phyloP scores from a whole-genome alignment of 2,329 filamentous ascomycete species.

The Nemania sp. region DNA sequence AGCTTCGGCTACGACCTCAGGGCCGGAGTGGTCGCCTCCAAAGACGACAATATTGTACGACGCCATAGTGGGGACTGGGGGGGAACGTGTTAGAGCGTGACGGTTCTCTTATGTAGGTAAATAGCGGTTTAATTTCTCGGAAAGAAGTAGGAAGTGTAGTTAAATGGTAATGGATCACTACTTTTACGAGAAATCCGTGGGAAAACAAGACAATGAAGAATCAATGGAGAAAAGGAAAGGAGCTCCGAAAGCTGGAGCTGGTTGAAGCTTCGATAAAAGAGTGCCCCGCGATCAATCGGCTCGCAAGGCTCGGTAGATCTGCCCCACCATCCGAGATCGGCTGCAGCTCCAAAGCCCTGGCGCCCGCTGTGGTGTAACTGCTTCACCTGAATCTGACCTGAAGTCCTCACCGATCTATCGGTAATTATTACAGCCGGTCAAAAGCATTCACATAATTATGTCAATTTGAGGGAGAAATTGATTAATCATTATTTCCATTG shows the following conservation, averaged over 20 bases:
- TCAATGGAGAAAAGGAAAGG: constrained; percentile 6
- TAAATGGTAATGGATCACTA: not conserved
- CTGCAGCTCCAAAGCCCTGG: not conserved
- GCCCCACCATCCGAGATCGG: constrained; percentile 46
- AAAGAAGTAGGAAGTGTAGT: not conserved
- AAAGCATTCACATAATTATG: too few relatives aligned
- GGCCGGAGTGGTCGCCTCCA: constrained; percentile 85
- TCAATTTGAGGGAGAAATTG: not conserved
- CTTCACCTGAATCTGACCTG: too few relatives aligned
- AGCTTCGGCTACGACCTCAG: constrained; percentile 87
- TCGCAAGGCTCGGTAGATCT: constrained; percentile 30
- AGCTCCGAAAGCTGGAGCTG: constrained; percentile 27
- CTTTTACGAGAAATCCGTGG: not conserved
- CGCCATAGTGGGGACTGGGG: constrained; percentile 65
- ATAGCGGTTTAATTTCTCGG: not conserved
- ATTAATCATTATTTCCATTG: too few relatives aligned
- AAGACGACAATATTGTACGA: constrained; percentile 84
- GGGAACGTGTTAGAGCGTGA: not conserved
- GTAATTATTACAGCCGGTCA: not conserved
- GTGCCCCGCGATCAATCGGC: constrained; percentile 32
- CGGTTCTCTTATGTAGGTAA: not conserved
- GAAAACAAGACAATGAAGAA: not conserved
- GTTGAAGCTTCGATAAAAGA: constrained; percentile 22
- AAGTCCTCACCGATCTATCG: too few relatives aligned
- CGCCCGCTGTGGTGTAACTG: too few relatives aligned